These are phyloP conservation scores for Candolleomyces aberdarensis DNA, from an alignment of 768 basidiomycete genomes.

Conservation along the genomic window DNA sequence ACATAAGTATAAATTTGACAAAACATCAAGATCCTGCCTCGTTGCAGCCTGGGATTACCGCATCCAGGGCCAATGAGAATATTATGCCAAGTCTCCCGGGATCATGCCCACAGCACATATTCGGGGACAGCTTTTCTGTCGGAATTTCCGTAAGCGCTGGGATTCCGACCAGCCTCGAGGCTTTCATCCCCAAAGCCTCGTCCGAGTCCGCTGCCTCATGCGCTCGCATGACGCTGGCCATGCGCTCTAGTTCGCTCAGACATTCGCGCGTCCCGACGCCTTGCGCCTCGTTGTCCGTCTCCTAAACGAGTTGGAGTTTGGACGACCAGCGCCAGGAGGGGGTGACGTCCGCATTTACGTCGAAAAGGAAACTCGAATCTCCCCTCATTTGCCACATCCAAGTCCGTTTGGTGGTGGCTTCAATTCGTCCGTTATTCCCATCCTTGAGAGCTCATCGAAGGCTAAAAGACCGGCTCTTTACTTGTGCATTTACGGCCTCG, in stretches of 20 bases:
- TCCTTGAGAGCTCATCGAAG: background rate
- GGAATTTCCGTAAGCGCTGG: conserved; percentile 4
- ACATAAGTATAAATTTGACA: conserved; percentile 13
- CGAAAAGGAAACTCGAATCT: background rate
- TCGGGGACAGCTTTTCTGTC: background rate
- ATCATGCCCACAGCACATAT: background rate
- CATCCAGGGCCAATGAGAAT: conserved; percentile 5
- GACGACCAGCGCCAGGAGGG: background rate
- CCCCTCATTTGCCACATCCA: background rate
- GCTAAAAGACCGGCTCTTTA: too few relatives aligned
- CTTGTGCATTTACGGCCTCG: background rate
- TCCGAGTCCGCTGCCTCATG: background rate
- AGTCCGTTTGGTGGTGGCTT: background rate
- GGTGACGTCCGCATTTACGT: background rate
- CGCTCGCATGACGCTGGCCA: background rate
- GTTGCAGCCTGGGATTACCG: conserved; percentile 17
- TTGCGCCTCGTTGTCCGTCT: background rate
- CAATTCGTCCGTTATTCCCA: background rate
- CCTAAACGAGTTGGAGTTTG: background rate
- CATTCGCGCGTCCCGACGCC: background rate
- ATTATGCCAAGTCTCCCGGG: background rate
- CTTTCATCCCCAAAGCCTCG: background rate
- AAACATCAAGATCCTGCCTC: conserved; percentile 16
- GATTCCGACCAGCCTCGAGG: background rate
- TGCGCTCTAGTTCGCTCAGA: background rate